Evolutionary conservation across 345 rosid species (phyloP).

Genomic region (Hevea brasiliensis): DNA sequence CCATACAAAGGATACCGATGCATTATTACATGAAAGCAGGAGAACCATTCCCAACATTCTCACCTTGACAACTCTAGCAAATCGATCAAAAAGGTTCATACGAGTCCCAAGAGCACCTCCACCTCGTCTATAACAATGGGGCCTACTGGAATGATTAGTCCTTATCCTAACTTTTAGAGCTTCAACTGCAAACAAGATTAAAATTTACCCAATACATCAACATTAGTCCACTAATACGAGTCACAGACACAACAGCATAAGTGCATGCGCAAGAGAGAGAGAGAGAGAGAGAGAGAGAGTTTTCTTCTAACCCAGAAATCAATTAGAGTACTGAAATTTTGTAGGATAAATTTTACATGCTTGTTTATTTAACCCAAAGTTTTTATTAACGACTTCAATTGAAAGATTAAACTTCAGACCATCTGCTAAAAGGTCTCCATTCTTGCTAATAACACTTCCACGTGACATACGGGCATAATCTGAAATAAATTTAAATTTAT

Average conservation of each 20-base stretch:
- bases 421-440: background rate
- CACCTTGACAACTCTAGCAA: slow-evolving; percentile 75
- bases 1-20: background rate
- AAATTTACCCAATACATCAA: background rate
- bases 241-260: background rate
- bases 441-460: background rate
- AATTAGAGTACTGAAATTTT: background rate
- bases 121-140: slow-evolving; percentile 38
- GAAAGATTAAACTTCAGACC: background rate
- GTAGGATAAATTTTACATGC: too few relatives aligned
- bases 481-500: background rate
- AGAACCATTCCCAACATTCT: slow-evolving; percentile 15
- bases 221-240: background rate
- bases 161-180: slow-evolving; percentile 22
- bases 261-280: background rate
- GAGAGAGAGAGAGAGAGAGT: too few relatives aligned
- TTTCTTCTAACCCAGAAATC: background rate
- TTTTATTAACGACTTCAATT: too few relatives aligned
- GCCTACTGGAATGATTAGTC: slow-evolving; percentile 15
- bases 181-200: slow-evolving; percentile 22
- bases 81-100: slow-evolving; percentile 69
- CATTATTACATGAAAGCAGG: background rate
- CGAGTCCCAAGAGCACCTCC: slow-evolving; percentile 59
- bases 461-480: background rate
- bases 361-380: too few relatives aligned